Percentiles rank a stretch among this genome's conserved stretches.
Evolutionary conservation across 1,139 yeast genomes (phyloP).

Genomic region (Yamadazyma buinensis): DNA sequence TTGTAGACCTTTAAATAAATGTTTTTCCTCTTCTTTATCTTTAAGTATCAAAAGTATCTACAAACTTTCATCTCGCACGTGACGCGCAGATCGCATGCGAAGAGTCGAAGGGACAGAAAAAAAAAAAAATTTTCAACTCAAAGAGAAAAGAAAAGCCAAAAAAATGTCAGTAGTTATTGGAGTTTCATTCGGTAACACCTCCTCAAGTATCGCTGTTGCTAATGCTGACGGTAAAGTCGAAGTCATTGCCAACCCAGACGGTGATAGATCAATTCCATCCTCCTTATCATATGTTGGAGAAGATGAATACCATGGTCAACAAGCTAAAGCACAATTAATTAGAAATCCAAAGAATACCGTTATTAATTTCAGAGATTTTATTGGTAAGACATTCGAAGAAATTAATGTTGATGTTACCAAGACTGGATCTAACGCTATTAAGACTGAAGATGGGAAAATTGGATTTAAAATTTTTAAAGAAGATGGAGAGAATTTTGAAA

Average conservation of each 20-base stretch:
- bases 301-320: constrained; percentile 97
- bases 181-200: constrained; percentile 92
- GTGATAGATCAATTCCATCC: constrained; percentile 96
- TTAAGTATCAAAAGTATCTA: too few relatives aligned
- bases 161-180: constrained; percentile 69
- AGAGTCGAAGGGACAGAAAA: too few relatives aligned
- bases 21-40: too few relatives aligned
- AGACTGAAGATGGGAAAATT: constrained; percentile 59
- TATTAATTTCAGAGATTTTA: constrained; percentile 87
- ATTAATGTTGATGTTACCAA: constrained; percentile 66
- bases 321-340: constrained; percentile 87
- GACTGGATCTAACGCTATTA: constrained; percentile 73
- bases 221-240: constrained; percentile 87
- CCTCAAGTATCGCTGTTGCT: constrained; percentile 92
- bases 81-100: too few relatives aligned
- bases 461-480: constrained; percentile 60
- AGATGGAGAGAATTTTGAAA: constrained; percentile 42
- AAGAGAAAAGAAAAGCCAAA: neutral
- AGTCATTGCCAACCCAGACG: constrained; percentile 98
- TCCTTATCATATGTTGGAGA: constrained; percentile 87
- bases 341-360: constrained; percentile 89
- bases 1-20: too few relatives aligned
- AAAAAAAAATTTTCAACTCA: constrained; percentile 4
- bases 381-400: constrained; percentile 71
- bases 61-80: neutral